Percentiles rank a stretch among this genome's conserved stretches.
phyloP scores from a whole-genome alignment of 441 rosid genomes.

The Erodium texanum region DNA sequence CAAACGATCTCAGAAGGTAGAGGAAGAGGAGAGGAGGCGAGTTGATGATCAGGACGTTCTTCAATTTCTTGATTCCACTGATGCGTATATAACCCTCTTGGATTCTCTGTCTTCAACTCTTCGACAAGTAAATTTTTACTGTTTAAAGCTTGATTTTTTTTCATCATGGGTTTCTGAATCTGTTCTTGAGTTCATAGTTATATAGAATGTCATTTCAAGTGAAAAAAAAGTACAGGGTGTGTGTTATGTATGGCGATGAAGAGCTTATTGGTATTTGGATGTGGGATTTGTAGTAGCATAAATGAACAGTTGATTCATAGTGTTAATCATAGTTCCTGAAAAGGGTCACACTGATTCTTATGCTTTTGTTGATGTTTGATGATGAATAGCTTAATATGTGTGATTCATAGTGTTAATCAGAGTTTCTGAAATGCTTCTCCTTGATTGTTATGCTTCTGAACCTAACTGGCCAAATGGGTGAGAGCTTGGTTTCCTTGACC shows the following conservation, averaged over 20 bases:
- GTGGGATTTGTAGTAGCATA: background rate
- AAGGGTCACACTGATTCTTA: background rate
- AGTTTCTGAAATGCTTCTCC: background rate
- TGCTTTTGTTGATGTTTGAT: background rate
- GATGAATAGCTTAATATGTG: too few relatives aligned
- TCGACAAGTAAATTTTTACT: slow-evolving; percentile 45
- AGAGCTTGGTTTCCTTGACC: background rate
- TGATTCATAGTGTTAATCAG: background rate
- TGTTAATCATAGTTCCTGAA: background rate
- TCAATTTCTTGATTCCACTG: slow-evolving; percentile 71
- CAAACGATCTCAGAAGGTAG: slow-evolving; percentile 11
- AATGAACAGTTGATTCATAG: background rate
- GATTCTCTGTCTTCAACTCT: slow-evolving; percentile 59
- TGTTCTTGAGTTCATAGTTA: background rate
- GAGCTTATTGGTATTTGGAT: background rate
- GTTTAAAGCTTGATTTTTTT: slow-evolving; percentile 8
- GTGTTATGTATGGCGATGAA: background rate
- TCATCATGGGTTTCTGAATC: background rate
- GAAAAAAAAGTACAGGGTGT: background rate
- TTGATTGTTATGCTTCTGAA: background rate
- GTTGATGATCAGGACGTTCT: slow-evolving; percentile 24
- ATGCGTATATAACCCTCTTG: slow-evolving; percentile 41
- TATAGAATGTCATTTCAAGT: background rate
- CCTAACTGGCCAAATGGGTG: background rate
- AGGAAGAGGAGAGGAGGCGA: slow-evolving; percentile 20